Base-by-base conservation (phyloP, 202 grass and related monocot genomes). In the Setaria italica region DNA sequence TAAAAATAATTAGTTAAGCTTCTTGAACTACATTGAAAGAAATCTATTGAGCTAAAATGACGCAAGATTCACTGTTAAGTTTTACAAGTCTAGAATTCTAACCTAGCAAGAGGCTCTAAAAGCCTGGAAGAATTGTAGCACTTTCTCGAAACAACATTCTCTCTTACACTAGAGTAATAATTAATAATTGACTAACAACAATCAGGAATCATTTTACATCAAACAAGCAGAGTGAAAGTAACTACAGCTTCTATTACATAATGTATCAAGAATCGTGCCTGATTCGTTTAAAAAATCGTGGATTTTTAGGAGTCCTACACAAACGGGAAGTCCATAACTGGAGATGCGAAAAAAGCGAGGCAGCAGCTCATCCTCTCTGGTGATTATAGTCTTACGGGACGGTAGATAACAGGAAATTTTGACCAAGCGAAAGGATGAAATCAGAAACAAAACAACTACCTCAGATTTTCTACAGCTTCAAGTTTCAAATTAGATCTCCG, bases 71-170 rank as follows among this genome's bases (percentile, higher is more conserved):
- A 76, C 20, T 0, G 0, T 43, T 39, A 64, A 64, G 16, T 50
- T 50, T 20, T 6, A 76, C 7, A 47, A 55, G 42, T 47, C 13
- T n/a, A 84, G 33, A 60, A 79, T 19, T 17, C 33, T 79, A n/a
- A 74, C 34, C 7, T 53, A 60, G 59, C 17, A 84, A 19, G 65
- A 85, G 41, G 3, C 70, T 78, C 67, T 70, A 11, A 69, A 83
- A 53, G 8, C 0, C 17, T 30, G 5, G 58, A 33, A 12, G 10
- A 46, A 68, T n/a, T 4, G 25, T 9, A 76, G 25, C 51, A 33
- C 0, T 56, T 57, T 19, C 48, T 56, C 47, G 0, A 58, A 84
- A 75, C 3, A 4, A 81, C 5, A 57, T 10, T 42, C 55, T 7
- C 32, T 74, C 21, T 50, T 13, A 49, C 6, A 49, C 46, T 29